Evolutionary conservation across 306 rosid species (phyloP).

Genomic region (Notholithocarpus densiflorus): DNA sequence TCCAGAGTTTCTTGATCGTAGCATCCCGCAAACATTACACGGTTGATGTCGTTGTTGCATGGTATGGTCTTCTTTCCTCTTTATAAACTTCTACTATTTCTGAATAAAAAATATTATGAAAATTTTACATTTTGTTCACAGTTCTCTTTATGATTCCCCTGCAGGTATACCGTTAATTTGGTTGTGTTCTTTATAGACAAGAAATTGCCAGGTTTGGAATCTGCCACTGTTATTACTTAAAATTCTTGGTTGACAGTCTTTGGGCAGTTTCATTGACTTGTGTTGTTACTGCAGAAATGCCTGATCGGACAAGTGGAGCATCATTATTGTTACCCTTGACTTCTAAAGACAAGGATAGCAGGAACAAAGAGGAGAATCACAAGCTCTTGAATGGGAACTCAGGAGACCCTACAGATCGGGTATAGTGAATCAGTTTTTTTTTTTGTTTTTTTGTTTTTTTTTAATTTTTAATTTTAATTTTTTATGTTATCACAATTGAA

Average conservation of each 20-base stretch:
- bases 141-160: slow-evolving; percentile 17
- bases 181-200: slow-evolving; percentile 85
- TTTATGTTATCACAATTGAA: neutral
- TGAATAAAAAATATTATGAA: neutral
- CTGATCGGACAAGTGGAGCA: slow-evolving; percentile 68
- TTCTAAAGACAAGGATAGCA: slow-evolving; percentile 66
- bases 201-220: slow-evolving; percentile 70
- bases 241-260: neutral
- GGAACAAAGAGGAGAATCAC: slow-evolving; percentile 84
- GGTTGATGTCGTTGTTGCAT: slow-evolving; percentile 95
- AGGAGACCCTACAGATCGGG: slow-evolving; percentile 86
- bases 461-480: neutral
- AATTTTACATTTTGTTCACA: slow-evolving; percentile 11
- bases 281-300: slow-evolving; percentile 59
- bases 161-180: slow-evolving; percentile 97
- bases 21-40: slow-evolving; percentile 99
- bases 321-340: slow-evolving; percentile 65
- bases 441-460: neutral
- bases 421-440: slow-evolving; percentile 22
- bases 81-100: neutral
- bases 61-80: slow-evolving; percentile 43
- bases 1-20: slow-evolving; percentile 84
- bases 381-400: slow-evolving; percentile 86
- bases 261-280: slow-evolving; percentile 27
- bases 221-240: slow-evolving; percentile 2